Evolutionary conservation across 306 rosid species (phyloP).

Genomic region (Cicer judaicum): DNA sequence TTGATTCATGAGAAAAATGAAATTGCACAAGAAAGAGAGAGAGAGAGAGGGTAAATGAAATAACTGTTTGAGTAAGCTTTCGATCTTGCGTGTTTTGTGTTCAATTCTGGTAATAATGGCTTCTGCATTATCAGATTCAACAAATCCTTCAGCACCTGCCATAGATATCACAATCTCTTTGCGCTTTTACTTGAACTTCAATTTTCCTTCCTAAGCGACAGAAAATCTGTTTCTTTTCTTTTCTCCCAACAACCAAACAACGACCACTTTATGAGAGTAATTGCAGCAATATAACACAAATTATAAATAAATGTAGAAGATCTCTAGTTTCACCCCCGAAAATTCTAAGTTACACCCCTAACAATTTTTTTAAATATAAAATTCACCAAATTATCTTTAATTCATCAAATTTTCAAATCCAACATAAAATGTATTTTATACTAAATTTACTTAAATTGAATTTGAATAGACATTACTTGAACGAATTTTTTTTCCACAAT

Average conservation of each 20-base stretch:
- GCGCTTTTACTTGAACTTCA: background rate
- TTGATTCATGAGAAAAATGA: background rate
- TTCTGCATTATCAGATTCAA: conserved; percentile 87
- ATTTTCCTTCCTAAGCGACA: conserved; percentile 1
- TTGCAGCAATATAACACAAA: no score
- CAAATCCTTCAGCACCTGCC: conserved; percentile 69
- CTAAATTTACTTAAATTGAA: no score
- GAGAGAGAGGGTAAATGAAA: background rate
- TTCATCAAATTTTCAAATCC: no score
- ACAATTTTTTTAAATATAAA: no score
- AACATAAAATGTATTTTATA: no score
- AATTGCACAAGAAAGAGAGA: background rate
- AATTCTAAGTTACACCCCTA: no score
- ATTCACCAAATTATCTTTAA: no score
- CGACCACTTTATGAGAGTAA: no score
- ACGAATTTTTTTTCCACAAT: no score
- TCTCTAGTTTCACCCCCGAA: no score
- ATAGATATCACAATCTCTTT: conserved; percentile 27
- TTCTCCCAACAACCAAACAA: conserved; percentile 17
- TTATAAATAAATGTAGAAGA: no score
- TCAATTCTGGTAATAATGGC: conserved; percentile 94
- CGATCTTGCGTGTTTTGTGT: conserved; percentile 94
- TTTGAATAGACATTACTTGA: no score
- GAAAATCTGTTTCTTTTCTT: conserved; percentile 13
- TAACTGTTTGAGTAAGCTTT: conserved; percentile 90